Evolutionary conservation across 2,329 filamentous ascomycete genomes (phyloP).

Genomic region (Metarhizium album): DNA sequence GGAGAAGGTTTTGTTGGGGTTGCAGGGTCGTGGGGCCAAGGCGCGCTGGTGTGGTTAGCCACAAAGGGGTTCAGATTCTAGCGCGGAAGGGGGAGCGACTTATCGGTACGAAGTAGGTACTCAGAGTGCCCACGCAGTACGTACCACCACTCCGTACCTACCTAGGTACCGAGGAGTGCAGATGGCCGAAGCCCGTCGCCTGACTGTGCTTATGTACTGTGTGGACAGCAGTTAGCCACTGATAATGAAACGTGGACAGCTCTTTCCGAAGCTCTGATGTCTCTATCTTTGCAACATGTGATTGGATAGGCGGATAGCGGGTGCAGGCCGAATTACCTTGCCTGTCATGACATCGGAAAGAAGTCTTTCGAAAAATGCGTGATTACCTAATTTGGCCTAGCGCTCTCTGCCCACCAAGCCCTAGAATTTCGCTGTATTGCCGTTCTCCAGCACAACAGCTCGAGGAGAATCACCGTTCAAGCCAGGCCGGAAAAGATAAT

Average conservation of each 20-base stretch:
- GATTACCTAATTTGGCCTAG: conserved; percentile 32
- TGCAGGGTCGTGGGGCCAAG: conserved; percentile 3
- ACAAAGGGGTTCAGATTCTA: background rate
- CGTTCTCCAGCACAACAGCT: conserved; percentile 29
- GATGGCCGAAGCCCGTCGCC: too few relatives aligned
- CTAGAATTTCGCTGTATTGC: conserved; percentile 31
- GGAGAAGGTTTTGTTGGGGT: conserved; percentile 5
- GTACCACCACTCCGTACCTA: too few relatives aligned
- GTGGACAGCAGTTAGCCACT: too few relatives aligned
- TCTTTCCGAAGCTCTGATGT: background rate
- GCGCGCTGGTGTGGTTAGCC: background rate
- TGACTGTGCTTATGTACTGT: too few relatives aligned
- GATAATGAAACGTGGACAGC: too few relatives aligned
- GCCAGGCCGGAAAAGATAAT: conserved; percentile 21
- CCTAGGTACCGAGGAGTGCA: too few relatives aligned
- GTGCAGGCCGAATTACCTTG: too few relatives aligned
- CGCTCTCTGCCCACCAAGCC: conserved; percentile 29
- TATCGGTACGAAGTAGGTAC: too few relatives aligned
- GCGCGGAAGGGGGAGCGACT: background rate
- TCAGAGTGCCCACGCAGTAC: too few relatives aligned
- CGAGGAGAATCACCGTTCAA: conserved; percentile 18
- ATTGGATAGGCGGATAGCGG: too few relatives aligned
- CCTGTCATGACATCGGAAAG: too few relatives aligned
- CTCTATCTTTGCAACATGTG: background rate
- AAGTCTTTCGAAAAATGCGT: conserved; percentile 11